Percentiles rank a stretch among this genome's conserved stretches.
Evolutionary conservation across 768 basidiomycete species (phyloP).

Genomic region (Suillus paluster): DNA sequence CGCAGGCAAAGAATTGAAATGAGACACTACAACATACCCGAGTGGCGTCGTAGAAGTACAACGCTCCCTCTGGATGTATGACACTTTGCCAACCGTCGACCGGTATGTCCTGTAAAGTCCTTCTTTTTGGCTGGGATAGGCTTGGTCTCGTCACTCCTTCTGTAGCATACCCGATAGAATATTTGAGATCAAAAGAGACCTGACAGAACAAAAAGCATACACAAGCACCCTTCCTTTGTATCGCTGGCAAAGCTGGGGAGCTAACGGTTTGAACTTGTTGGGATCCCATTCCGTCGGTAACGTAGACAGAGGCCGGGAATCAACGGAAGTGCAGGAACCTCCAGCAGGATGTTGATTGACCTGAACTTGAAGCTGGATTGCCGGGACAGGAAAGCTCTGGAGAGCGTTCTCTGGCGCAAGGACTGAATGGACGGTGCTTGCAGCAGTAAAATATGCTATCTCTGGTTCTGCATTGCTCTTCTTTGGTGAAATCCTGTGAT

Average conservation of each 20-base stretch:
- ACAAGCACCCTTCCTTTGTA: neutral
- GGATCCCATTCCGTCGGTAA: neutral
- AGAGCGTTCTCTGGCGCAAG: neutral
- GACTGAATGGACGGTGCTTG: neutral
- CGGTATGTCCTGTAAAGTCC: neutral
- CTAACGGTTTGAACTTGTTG: neutral
- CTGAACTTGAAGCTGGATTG: neutral
- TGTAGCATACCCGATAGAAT: neutral
- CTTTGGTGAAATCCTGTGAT: neutral
- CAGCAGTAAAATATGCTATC: neutral
- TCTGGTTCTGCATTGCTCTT: neutral
- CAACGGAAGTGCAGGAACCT: neutral
- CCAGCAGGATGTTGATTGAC: neutral
- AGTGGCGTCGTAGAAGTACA: neutral
- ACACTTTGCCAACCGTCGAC: neutral
- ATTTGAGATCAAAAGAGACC: neutral
- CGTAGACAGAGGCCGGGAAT: neutral
- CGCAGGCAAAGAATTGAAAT: neutral
- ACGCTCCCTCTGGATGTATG: conserved; percentile 11
- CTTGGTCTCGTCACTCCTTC: neutral
- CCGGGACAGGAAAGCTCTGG: neutral
- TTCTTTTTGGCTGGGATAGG: conserved; percentile 6
- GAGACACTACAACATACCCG: neutral
- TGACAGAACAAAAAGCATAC: neutral
- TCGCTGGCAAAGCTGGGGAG: neutral